A percentile compares a stretch with the other conserved stretches of the same genome.
Conservation (phyloP, 306 rosid species). For the Rosa lucieae region DNA sequence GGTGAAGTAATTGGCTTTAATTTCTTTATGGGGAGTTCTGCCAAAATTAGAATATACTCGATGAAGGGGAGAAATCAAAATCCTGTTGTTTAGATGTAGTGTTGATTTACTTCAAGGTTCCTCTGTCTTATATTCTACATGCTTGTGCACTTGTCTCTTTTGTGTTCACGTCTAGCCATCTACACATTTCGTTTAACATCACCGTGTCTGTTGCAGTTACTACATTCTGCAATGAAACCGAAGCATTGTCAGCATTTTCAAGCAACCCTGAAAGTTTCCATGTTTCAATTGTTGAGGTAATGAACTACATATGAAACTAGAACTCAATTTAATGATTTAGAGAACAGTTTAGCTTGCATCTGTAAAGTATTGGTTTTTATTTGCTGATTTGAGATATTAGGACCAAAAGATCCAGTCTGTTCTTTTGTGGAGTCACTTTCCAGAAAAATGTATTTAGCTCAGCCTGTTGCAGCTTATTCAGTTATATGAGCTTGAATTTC, state of each 20-base stretch:
- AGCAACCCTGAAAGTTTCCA: constrained; percentile 67
- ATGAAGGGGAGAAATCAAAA: constrained; percentile 1
- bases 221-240: constrained; percentile 56
- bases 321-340: neutral
- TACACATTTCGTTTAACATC: constrained; percentile 25
- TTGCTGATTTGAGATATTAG: neutral
- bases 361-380: neutral
- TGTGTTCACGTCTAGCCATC: neutral
- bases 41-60: constrained; percentile 15
- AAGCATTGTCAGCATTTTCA: constrained; percentile 66
- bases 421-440: neutral
- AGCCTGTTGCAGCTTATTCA: neutral
- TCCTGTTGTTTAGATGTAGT: constrained; percentile 9
- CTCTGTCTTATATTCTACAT: constrained; percentile 6
- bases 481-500: neutral
- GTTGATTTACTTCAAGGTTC: neutral
- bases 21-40: neutral
- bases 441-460: neutral
- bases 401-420: neutral
- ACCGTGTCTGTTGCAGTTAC: constrained; percentile 47
- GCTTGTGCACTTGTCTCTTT: constrained; percentile 5
- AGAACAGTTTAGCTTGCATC: neutral
- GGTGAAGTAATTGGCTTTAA: neutral
- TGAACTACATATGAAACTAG: neutral
- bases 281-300: constrained; percentile 81